Conservation (phyloP, 192 early-diverging fungal species). For the Coemansia asiatica region DNA sequence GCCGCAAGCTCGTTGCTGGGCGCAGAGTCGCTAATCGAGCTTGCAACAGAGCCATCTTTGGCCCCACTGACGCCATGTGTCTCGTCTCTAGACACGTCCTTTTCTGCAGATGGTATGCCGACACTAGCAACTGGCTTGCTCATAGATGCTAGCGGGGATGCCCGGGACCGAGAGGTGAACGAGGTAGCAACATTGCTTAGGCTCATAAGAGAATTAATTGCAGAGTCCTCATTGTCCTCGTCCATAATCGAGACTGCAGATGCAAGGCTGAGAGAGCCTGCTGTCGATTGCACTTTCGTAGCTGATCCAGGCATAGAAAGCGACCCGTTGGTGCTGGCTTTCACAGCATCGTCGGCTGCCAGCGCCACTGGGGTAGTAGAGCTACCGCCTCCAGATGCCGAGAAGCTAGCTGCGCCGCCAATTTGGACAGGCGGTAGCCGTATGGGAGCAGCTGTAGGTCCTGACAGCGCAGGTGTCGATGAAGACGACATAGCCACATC, state of each 20-base stretch:
- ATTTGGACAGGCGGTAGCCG: constrained; percentile 50
- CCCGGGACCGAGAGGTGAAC: constrained; percentile 40
- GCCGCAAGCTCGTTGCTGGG: constrained; percentile 16
- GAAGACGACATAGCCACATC: constrained; percentile 12
- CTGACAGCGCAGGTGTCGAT: constrained; percentile 32
- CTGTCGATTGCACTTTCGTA: neutral
- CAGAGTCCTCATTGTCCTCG: constrained; percentile 54
- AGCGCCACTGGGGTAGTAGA: neutral
- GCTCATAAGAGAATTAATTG: constrained; percentile 56
- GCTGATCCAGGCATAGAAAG: neutral
- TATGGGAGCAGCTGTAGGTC: constrained; percentile 48
- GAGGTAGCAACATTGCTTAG: constrained; percentile 49
- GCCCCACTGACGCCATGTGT: neutral
- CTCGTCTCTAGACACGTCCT: constrained; percentile 8
- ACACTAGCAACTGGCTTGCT: constrained; percentile 22
- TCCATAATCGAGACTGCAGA: constrained; percentile 27
- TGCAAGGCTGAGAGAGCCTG: constrained; percentile 21
- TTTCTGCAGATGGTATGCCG: neutral
- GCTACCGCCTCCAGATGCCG: constrained; percentile 10
- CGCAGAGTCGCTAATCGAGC: constrained; percentile 9
- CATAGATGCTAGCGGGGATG: constrained; percentile 17
- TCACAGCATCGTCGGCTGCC: constrained; percentile 13
- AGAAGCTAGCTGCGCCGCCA: constrained; percentile 17
- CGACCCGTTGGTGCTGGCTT: neutral
- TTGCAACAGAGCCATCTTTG: constrained; percentile 7